A percentile compares a stretch with the other conserved stretches of the same genome.
phyloP scores from a whole-genome alignment of 164 flowering plant genomes.

The Vitis riparia region DNA sequence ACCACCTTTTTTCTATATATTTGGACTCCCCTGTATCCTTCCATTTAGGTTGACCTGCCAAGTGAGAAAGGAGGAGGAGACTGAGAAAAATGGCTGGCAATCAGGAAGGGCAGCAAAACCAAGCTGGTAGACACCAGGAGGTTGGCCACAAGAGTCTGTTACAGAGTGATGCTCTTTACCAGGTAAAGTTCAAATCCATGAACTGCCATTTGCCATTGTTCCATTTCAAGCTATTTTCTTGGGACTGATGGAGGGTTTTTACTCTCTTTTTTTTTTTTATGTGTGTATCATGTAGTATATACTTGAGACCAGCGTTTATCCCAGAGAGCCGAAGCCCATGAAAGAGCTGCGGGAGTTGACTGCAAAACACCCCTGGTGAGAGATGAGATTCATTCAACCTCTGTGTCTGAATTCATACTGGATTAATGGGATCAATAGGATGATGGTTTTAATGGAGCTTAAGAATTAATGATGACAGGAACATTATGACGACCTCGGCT shows the following conservation, averaged over 20 bases:
- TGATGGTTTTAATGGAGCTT: too few species aligned
- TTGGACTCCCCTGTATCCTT: too few species aligned
- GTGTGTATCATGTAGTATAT: conserved; percentile 31
- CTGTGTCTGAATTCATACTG: too few species aligned
- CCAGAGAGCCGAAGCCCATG: conserved; percentile 51
- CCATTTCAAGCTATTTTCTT: neutral
- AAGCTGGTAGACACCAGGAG: conserved; percentile 57
- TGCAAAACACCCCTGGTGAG: conserved; percentile 54
- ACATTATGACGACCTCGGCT: conserved; percentile 53
- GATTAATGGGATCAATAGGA: too few species aligned
- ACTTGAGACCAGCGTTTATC: conserved; percentile 57
- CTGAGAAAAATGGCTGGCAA: conserved; percentile 24
- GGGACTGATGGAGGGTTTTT: neutral
- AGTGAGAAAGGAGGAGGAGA: too few species aligned
- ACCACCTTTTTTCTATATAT: too few species aligned
- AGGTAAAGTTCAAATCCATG: conserved; percentile 33
- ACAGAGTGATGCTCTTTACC: conserved; percentile 86
- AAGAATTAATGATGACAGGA: conserved; percentile 23
- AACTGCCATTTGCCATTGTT: too few species aligned
- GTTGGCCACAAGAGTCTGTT: conserved; percentile 94
- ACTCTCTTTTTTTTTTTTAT: neutral
- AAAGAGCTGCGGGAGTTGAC: conserved; percentile 55
- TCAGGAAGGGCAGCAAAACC: conserved; percentile 3
- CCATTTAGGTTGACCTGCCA: too few species aligned
- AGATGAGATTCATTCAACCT: too few species aligned